A percentile compares a stretch with the other conserved stretches of the same genome.
These are phyloP conservation scores for Macrophomina tecta DNA, from an alignment of 2,329 filamentous ascomycete species.

Conservation along the genomic window DNA sequence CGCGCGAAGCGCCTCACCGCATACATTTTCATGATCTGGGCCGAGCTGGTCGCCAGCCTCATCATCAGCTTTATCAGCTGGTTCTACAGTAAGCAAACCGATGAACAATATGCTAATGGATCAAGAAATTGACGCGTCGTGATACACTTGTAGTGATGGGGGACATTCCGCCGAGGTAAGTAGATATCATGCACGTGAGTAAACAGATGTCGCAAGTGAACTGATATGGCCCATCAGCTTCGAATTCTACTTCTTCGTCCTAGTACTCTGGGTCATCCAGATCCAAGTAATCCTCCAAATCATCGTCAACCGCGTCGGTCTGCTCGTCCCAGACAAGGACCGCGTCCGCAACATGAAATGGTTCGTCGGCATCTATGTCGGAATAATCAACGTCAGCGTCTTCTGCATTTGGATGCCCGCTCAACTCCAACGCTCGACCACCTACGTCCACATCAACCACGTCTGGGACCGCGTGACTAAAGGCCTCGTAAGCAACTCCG, in stretches of 20 bases:
- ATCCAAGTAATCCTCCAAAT: conserved; percentile 34
- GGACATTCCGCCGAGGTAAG: conserved; percentile 42
- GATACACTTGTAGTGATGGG: conserved; percentile 5
- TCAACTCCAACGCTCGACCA: conserved; percentile 35
- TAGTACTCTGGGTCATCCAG: conserved; percentile 55
- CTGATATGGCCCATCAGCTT: conserved; percentile 21
- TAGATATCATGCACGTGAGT: neutral
- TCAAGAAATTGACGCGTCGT: too few species aligned
- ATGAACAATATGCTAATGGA: conserved; percentile 30
- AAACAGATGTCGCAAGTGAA: neutral
- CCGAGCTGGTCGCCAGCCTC: conserved; percentile 50
- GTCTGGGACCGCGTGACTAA: conserved; percentile 57
- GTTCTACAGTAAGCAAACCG: conserved; percentile 40
- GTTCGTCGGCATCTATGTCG: conserved; percentile 31
- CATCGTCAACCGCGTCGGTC: conserved; percentile 38
- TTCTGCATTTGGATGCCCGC: conserved; percentile 40
- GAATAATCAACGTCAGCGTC: conserved; percentile 40
- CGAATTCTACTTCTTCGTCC: conserved; percentile 30
- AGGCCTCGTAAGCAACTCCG: conserved; percentile 23
- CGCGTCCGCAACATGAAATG: conserved; percentile 33
- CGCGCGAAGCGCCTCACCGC: neutral
- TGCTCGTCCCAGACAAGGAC: conserved; percentile 34
- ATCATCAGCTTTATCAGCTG: conserved; percentile 49
- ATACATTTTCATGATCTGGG: conserved; percentile 55
- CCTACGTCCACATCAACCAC: conserved; percentile 38